Evolutionary conservation across 441 rosid species (phyloP).

Genomic region (Mallotus japonicus): DNA sequence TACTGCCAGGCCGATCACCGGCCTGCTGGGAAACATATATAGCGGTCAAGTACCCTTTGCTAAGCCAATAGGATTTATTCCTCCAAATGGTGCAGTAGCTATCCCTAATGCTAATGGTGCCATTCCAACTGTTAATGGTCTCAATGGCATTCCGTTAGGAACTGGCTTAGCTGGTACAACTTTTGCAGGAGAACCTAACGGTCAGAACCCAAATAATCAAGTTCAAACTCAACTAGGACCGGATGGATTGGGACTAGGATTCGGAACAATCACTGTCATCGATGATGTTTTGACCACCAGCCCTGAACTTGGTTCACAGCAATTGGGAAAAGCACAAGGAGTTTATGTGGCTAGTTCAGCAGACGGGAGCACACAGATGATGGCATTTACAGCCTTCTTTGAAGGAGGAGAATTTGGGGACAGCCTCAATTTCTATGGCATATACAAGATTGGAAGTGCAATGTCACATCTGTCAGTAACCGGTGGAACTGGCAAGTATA

Average conservation of each 20-base stretch:
- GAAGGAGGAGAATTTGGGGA: constrained; percentile 91
- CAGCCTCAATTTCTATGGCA: constrained; percentile 81
- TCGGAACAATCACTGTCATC: constrained; percentile 83
- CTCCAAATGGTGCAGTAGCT: constrained; percentile 59
- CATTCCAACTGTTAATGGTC: constrained; percentile 67
- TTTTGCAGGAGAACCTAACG: constrained; percentile 41
- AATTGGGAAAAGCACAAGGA: constrained; percentile 86
- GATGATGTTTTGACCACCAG: constrained; percentile 71
- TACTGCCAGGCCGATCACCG: constrained; percentile 83
- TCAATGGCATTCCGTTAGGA: constrained; percentile 76
- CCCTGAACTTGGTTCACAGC: constrained; percentile 73
- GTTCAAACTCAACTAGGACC: constrained; percentile 74
- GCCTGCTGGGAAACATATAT: constrained; percentile 86
- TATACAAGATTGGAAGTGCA: constrained; percentile 61
- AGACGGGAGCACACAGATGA: constrained; percentile 82
- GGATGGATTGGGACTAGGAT: constrained; percentile 80
- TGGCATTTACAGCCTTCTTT: constrained; percentile 85
- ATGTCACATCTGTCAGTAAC: constrained; percentile 71
- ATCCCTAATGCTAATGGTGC: constrained; percentile 90
- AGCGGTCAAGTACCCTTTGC: constrained; percentile 92
- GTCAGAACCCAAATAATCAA: constrained; percentile 44
- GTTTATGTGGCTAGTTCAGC: constrained; percentile 83
- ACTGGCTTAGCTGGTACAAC: constrained; percentile 81
- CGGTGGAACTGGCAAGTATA: constrained; percentile 86
- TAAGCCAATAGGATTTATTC: constrained; percentile 65